These are phyloP conservation scores for Mycena filopes DNA, from an alignment of 768 basidiomycete genomes.

Conservation along the genomic window DNA sequence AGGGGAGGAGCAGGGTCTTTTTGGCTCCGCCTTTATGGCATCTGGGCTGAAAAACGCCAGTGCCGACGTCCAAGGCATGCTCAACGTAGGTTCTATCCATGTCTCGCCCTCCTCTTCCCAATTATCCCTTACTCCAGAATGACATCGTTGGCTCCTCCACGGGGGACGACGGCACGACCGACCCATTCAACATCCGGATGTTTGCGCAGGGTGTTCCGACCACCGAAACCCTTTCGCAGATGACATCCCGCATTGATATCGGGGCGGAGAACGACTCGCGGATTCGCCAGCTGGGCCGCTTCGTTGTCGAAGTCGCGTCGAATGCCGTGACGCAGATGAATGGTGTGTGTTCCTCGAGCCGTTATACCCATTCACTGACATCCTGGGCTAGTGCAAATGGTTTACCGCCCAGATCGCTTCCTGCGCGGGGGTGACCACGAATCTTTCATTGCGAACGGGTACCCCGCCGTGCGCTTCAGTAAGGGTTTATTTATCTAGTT, in stretches of 20 bases:
- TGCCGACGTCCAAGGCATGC: slow-evolving; percentile 65
- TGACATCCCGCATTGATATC: slow-evolving; percentile 47
- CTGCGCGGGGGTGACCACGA: slow-evolving; percentile 66
- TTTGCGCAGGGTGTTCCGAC: slow-evolving; percentile 63
- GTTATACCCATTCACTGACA: neutral
- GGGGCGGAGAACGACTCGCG: slow-evolving; percentile 68
- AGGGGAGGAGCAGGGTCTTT: slow-evolving; percentile 65
- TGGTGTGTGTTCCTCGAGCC: slow-evolving; percentile 46
- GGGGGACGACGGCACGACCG: slow-evolving; percentile 56
- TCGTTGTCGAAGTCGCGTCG: slow-evolving; percentile 60
- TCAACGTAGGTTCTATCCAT: slow-evolving; percentile 41
- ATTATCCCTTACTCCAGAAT: slow-evolving; percentile 40
- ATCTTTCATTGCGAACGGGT: slow-evolving; percentile 60
- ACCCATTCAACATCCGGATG: slow-evolving; percentile 62
- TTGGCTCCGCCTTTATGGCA: slow-evolving; percentile 60
- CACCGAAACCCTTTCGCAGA: slow-evolving; percentile 51
- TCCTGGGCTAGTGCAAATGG: slow-evolving; percentile 52
- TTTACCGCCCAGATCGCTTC: slow-evolving; percentile 65
- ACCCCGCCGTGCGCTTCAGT: slow-evolving; percentile 64
- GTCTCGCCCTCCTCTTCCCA: neutral
- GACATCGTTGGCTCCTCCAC: slow-evolving; percentile 66
- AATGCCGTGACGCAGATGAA: slow-evolving; percentile 61
- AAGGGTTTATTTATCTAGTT: too few species aligned
- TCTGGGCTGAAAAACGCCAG: slow-evolving; percentile 51
- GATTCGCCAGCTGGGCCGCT: slow-evolving; percentile 61